Percentiles rank a stretch among this genome's conserved stretches.
These are phyloP conservation scores for Maudiozyma serrabonitensis DNA, from an alignment of 805 yeast species.

Conservation along the genomic window DNA sequence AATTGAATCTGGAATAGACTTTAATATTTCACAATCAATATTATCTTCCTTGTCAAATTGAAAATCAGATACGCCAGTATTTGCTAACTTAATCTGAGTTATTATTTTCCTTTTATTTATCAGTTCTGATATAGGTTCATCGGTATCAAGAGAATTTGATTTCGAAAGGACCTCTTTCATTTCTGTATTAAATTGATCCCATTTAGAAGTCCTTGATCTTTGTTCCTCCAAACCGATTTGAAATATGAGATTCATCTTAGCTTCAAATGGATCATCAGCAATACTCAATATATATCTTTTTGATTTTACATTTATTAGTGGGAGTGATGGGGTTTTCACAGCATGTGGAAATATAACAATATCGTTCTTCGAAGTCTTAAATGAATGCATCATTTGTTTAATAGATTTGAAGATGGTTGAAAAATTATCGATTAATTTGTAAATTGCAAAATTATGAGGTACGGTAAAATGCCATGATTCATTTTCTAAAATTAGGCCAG, in stretches of 20 bases:
- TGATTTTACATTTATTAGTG: slow-evolving; percentile 47
- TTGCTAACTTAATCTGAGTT: neutral
- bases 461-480: slow-evolving; percentile 42
- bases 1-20: neutral
- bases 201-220: slow-evolving; percentile 45
- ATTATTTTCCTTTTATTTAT: slow-evolving; percentile 2
- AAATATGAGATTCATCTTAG: slow-evolving; percentile 53
- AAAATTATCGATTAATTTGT: slow-evolving; percentile 70
- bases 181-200: slow-evolving; percentile 30
- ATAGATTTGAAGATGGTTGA: slow-evolving; percentile 58
- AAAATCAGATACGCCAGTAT: neutral
- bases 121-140: slow-evolving; percentile 5
- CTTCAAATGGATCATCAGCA: slow-evolving; percentile 88
- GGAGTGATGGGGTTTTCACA: slow-evolving; percentile 39
- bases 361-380: slow-evolving; percentile 34
- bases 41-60: neutral
- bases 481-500: slow-evolving; percentile 34
- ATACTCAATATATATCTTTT: slow-evolving; percentile 50
- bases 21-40: neutral
- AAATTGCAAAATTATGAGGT: slow-evolving; percentile 68
- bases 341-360: slow-evolving; percentile 32
- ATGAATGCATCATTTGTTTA: slow-evolving; percentile 46
- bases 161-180: slow-evolving; percentile 9
- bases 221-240: slow-evolving; percentile 65
- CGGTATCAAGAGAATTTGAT: neutral